Percentiles rank a stretch among this genome's conserved stretches.
Evolutionary conservation across 805 yeast species (phyloP).

Genomic region (Cyberlindnera lachancei): DNA sequence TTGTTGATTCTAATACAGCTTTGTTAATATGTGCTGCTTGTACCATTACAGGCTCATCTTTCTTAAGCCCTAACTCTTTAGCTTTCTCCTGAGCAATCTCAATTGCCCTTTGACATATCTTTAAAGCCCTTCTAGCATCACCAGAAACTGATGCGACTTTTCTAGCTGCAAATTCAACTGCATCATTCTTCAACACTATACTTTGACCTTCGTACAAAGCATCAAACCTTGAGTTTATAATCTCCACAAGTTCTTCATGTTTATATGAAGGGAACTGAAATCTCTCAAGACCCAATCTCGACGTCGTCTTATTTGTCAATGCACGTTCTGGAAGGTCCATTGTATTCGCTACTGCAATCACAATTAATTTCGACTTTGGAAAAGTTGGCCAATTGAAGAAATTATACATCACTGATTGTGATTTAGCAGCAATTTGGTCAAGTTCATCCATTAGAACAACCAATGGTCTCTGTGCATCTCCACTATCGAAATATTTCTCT

Average conservation of each 20-base stretch:
- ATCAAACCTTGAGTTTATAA: conserved; percentile 66
- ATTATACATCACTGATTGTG: conserved; percentile 85
- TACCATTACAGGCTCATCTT: conserved; percentile 37
- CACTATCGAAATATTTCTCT: conserved; percentile 58
- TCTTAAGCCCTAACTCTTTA: conserved; percentile 15
- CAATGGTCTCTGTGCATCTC: conserved; percentile 26
- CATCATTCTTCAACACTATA: conserved; percentile 48
- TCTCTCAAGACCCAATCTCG: conserved; percentile 83
- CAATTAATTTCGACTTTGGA: conserved; percentile 68
- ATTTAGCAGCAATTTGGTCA: conserved; percentile 81
- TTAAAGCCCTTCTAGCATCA: conserved; percentile 90
- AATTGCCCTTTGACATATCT: conserved; percentile 81
- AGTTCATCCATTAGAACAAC: conserved; percentile 85
- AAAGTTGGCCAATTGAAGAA: conserved; percentile 97
- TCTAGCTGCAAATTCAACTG: conserved; percentile 86
- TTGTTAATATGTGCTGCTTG: conserved; percentile 66
- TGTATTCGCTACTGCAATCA: conserved; percentile 91
- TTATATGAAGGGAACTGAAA: conserved; percentile 87
- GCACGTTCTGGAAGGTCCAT: conserved; percentile 94
- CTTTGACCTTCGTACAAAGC: conserved; percentile 30
- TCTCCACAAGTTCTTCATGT: conserved; percentile 64
- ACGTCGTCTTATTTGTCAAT: conserved; percentile 80
- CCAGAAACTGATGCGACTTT: conserved; percentile 96
- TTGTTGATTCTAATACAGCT: conserved; percentile 74
- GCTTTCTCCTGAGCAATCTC: conserved; percentile 50